A percentile compares a stretch with the other conserved stretches of the same genome.
Conservation (phyloP, 768 basidiomycete species). For the Amanita fuliginea region DNA sequence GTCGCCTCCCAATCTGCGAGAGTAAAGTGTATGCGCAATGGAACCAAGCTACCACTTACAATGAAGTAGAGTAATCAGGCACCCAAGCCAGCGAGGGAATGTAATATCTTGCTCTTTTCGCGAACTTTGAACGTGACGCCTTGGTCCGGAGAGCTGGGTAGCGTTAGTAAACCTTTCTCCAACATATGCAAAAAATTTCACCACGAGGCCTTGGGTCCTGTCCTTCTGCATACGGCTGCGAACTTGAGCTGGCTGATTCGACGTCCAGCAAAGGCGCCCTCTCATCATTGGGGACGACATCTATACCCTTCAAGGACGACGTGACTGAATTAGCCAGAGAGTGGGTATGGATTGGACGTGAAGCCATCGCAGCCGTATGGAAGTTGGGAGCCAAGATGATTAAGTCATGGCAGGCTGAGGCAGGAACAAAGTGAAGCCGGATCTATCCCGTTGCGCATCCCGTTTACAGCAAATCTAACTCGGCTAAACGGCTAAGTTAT, state of each 20-base stretch:
- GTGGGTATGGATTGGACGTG: background rate
- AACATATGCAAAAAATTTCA: conserved; percentile 4
- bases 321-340: conserved; percentile 13
- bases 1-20: conserved; percentile 36
- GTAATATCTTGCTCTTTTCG: conserved; percentile 57
- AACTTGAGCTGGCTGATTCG: conserved; percentile 9
- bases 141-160: background rate
- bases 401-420: background rate
- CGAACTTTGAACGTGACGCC: conserved; percentile 18
- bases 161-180: background rate
- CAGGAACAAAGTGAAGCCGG: background rate
- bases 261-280: conserved; percentile 23
- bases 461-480: background rate
- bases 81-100: conserved; percentile 74
- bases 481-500: no score
- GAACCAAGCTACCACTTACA: conserved; percentile 31
- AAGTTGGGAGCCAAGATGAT: conserved; percentile 6
- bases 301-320: conserved; percentile 27
- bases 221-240: conserved; percentile 17
- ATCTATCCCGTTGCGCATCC: background rate
- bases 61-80: conserved; percentile 57
- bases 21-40: background rate
- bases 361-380: background rate
- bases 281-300: conserved; percentile 16
- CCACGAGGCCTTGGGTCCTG: conserved; percentile 11